Percentiles rank a stretch among this genome's conserved stretches.
Evolutionary conservation across 495 filamentous ascomycete genomes (phyloP).

Genomic region (Aspergillus heteromorphus): DNA sequence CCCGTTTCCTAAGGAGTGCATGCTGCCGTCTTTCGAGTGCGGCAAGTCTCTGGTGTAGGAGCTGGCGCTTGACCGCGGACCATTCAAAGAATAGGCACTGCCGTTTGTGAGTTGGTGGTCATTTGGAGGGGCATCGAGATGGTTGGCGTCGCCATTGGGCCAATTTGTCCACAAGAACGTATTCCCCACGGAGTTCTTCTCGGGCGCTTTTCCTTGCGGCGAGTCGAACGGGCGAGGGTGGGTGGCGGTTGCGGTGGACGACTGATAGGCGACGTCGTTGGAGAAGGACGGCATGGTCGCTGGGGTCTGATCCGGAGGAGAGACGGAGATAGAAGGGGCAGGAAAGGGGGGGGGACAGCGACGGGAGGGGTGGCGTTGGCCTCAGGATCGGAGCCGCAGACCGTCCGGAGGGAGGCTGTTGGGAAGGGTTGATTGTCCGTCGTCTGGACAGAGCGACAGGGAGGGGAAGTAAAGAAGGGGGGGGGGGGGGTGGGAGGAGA

Average conservation of each 20-base stretch:
- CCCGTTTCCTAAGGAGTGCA: slow-evolving; percentile 46
- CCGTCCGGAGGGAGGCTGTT: too few relatives aligned
- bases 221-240: slow-evolving; percentile 37
- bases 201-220: slow-evolving; percentile 36
- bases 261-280: slow-evolving; percentile 33
- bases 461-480: background rate
- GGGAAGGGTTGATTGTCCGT: background rate
- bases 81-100: slow-evolving; percentile 44
- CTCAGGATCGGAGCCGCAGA: slow-evolving; percentile 15
- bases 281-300: slow-evolving; percentile 41
- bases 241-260: slow-evolving; percentile 29
- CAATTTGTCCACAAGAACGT: slow-evolving; percentile 47
- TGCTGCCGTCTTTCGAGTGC: slow-evolving; percentile 49
- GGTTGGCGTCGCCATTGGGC: slow-evolving; percentile 37
- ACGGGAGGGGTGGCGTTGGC: slow-evolving; percentile 28
- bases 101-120: slow-evolving; percentile 37
- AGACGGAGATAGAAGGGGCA: background rate
- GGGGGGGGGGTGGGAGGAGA: slow-evolving; percentile 3
- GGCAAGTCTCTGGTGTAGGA: slow-evolving; percentile 45
- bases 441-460: slow-evolving; percentile 3
- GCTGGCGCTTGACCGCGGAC: slow-evolving; percentile 42
- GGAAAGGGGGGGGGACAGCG: slow-evolving; percentile 12
- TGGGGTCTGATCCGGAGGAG: background rate
- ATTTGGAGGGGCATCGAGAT: slow-evolving; percentile 30
- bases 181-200: slow-evolving; percentile 44